Conservation (phyloP, 2,329 filamentous ascomycete genomes). For the Amylocarpus encephaloides region DNA sequence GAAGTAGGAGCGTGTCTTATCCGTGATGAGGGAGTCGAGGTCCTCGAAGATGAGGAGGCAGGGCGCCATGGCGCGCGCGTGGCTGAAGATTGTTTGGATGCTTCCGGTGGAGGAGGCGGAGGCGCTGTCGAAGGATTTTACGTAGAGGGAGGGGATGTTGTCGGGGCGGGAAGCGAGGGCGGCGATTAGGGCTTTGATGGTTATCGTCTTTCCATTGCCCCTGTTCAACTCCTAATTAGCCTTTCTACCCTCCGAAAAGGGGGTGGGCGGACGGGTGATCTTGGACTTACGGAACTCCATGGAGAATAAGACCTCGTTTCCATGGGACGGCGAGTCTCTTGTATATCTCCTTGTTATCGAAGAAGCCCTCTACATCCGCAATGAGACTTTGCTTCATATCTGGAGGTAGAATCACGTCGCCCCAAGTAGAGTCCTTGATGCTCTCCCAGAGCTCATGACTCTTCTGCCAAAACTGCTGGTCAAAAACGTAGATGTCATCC, state of each 20-base stretch:
- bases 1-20: slow-evolving; percentile 59
- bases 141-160: slow-evolving; percentile 13
- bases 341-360: slow-evolving; percentile 10
- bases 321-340: slow-evolving; percentile 11
- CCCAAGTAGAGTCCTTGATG: slow-evolving; percentile 39
- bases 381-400: slow-evolving; percentile 11
- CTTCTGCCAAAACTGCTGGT: slow-evolving; percentile 56
- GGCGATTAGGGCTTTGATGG: slow-evolving; percentile 14
- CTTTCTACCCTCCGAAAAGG: neutral
- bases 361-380: slow-evolving; percentile 9
- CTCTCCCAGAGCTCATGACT: slow-evolving; percentile 51
- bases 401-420: slow-evolving; percentile 13
- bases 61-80: slow-evolving; percentile 43
- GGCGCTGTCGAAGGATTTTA: slow-evolving; percentile 6
- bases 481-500: slow-evolving; percentile 61
- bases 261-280: neutral
- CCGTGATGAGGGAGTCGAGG: slow-evolving; percentile 58
- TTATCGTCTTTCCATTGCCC: slow-evolving; percentile 15
- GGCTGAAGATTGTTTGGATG: slow-evolving; percentile 12
- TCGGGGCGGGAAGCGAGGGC: slow-evolving; percentile 7
- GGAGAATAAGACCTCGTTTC: slow-evolving; percentile 16
- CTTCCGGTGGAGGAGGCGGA: neutral
- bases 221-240: neutral
- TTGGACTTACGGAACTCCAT: slow-evolving; percentile 5
- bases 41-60: slow-evolving; percentile 69